Percentiles rank a stretch among this genome's conserved stretches.
Evolutionary conservation across 2,329 filamentous ascomycete genomes (phyloP).

Genomic region (Beauveria sp.): DNA sequence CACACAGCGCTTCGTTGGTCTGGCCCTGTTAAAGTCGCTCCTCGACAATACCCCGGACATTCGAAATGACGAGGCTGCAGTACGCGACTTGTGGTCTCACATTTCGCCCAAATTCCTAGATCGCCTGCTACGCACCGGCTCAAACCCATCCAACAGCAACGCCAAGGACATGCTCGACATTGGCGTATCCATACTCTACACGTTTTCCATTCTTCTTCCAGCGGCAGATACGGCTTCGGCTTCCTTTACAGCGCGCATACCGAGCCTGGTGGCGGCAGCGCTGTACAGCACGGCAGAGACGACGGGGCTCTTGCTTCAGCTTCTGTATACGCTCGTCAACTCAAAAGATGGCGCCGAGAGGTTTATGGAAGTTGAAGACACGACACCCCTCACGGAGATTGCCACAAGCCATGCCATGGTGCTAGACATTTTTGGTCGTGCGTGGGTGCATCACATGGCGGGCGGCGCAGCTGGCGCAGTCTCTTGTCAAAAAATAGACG

Average conservation of each 20-base stretch:
- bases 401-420: conserved; percentile 45
- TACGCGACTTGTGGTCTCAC: conserved; percentile 49
- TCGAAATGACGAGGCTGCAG: conserved; percentile 35
- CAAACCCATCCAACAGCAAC: conserved; percentile 33
- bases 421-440: conserved; percentile 47
- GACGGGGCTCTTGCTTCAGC: conserved; percentile 45
- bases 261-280: conserved; percentile 44
- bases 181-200: conserved; percentile 55
- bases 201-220: conserved; percentile 51
- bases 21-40: conserved; percentile 58
- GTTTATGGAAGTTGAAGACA: conserved; percentile 42
- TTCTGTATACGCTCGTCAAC: conserved; percentile 49
- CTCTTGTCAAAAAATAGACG: conserved; percentile 36
- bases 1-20: conserved; percentile 59
- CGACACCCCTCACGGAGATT: conserved; percentile 49
- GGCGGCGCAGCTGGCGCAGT: conserved; percentile 17
- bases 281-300: conserved; percentile 48
- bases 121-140: conserved; percentile 50
- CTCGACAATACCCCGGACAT: conserved; percentile 53
- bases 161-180: conserved; percentile 55
- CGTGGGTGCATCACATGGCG: conserved; percentile 46
- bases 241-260: conserved; percentile 46
- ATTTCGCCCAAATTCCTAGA: conserved; percentile 58
- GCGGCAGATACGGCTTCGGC: conserved; percentile 34
- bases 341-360: conserved; percentile 40